A percentile compares a stretch with the other conserved stretches of the same genome.
Evolutionary conservation across 371 early-diverging fungal species (phyloP).

Genomic region (Haplosporangium sp.): DNA sequence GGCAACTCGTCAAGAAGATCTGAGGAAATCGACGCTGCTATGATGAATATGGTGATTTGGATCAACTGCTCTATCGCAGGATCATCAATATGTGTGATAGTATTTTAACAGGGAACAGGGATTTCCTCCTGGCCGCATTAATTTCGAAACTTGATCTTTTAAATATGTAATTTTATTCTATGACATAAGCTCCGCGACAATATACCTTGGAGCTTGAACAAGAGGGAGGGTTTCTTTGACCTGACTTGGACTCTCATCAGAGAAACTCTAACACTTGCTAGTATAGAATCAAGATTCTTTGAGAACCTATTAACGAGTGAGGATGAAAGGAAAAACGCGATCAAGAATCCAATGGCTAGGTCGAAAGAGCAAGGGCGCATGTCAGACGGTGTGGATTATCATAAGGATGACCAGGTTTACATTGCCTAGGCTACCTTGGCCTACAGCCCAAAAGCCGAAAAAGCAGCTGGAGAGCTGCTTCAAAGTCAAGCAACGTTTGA

Average conservation of each 20-base stretch:
- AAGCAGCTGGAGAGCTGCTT: not conserved
- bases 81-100: too few relatives aligned
- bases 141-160: too few relatives aligned
- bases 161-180: too few relatives aligned
- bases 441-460: not conserved
- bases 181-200: not conserved
- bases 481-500: slow-evolving; percentile 11
- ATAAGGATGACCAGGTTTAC: slow-evolving; percentile 19
- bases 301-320: slow-evolving; percentile 8
- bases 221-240: slow-evolving; percentile 22
- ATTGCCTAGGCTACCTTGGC: slow-evolving; percentile 20
- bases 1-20: too few relatives aligned
- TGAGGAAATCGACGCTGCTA: too few relatives aligned
- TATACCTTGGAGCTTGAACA: slow-evolving; percentile 9
- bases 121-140: too few relatives aligned
- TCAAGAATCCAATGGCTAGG: not conserved
- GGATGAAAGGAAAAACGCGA: slow-evolving; percentile 10
- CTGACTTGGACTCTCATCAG: slow-evolving; percentile 25
- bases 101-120: too few relatives aligned
- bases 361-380: not conserved
- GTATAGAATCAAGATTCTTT: slow-evolving; percentile 6
- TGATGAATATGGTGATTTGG: too few relatives aligned
- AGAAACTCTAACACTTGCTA: slow-evolving; percentile 16
- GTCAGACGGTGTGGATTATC: slow-evolving; percentile 18
- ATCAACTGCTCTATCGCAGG: too few relatives aligned